phyloP scores from a whole-genome alignment of 495 filamentous ascomycete genomes.

The Gamarada debralockiae region DNA sequence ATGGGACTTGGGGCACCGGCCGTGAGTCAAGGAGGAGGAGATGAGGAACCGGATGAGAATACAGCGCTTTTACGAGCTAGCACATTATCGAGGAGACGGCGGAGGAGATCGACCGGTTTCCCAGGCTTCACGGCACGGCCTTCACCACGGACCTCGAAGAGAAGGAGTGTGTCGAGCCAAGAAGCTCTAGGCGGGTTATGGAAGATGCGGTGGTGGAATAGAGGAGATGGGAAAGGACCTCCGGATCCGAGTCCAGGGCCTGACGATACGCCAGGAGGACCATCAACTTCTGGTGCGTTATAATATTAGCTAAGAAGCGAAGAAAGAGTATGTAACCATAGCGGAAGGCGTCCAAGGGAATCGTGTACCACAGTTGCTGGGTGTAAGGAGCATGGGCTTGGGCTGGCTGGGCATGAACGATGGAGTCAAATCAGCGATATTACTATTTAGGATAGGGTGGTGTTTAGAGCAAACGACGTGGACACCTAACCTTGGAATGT shows the following conservation, averaged over 20 bases:
- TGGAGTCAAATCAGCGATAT: no score
- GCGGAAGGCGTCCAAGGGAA: no score
- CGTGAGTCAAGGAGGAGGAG: not conserved
- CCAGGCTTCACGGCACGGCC: constrained; percentile 46
- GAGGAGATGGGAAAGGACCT: constrained; percentile 16
- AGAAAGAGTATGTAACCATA: no score
- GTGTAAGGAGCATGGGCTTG: no score
- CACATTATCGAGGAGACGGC: constrained; percentile 11
- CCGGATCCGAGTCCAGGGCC: constrained; percentile 12
- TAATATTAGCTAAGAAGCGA: no score
- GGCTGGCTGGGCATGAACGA: no score
- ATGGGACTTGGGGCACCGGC: not conserved
- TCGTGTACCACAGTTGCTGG: no score
- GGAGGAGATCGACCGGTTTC: constrained; percentile 50
- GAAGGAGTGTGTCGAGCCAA: constrained; percentile 7
- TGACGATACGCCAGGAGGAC: not conserved
- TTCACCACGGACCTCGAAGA: constrained; percentile 8
- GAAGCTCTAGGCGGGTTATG: constrained; percentile 20
- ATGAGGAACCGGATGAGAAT: constrained; percentile 19
- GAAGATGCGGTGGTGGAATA: constrained; percentile 27
- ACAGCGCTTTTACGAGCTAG: constrained; percentile 22
- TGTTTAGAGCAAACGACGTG: no score
- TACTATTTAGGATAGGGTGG: no score
- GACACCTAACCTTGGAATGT: no score
- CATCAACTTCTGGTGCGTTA: not conserved